phyloP scores from a whole-genome alignment of 495 filamentous ascomycete genomes.

The Podospora pseudoanserina region DNA sequence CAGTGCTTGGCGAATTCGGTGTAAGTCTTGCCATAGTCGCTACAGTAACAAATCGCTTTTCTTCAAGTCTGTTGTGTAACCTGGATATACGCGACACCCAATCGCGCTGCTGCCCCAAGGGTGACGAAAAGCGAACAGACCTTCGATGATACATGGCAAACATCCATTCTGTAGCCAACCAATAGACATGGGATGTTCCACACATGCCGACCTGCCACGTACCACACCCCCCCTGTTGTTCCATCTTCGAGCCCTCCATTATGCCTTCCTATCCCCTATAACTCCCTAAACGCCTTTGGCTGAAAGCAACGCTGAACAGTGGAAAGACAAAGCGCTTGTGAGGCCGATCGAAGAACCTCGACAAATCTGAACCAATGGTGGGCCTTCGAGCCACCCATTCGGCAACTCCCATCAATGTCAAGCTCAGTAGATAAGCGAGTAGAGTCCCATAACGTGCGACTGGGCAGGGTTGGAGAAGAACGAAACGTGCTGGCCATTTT shows the following conservation, averaged over 20 bases:
- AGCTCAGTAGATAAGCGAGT: not conserved
- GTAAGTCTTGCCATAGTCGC: not conserved
- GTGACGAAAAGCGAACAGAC: not conserved
- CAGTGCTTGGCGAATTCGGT: not conserved
- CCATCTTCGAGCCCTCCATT: not conserved
- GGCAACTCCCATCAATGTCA: not conserved
- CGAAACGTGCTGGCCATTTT: too few relatives aligned
- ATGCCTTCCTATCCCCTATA: not conserved
- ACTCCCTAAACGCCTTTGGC: not conserved
- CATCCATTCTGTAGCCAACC: not conserved
- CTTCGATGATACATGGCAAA: not conserved
- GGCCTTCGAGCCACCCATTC: not conserved
- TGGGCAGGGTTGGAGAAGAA: too few relatives aligned
- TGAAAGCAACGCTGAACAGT: not conserved
- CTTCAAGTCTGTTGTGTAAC: not conserved
- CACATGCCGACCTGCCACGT: not conserved
- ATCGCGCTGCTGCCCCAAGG: not conserved
- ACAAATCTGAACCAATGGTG: not conserved
- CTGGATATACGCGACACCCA: not conserved
- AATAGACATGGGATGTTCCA: not conserved
- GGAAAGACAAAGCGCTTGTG: not conserved
- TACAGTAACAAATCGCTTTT: not conserved
- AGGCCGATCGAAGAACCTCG: not conserved
- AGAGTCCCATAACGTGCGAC: not conserved
- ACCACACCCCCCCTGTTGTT: not conserved